These are phyloP conservation scores for Fagopyrum homotropicum DNA, from an alignment of 148 eudicot species.

Conservation along the genomic window DNA sequence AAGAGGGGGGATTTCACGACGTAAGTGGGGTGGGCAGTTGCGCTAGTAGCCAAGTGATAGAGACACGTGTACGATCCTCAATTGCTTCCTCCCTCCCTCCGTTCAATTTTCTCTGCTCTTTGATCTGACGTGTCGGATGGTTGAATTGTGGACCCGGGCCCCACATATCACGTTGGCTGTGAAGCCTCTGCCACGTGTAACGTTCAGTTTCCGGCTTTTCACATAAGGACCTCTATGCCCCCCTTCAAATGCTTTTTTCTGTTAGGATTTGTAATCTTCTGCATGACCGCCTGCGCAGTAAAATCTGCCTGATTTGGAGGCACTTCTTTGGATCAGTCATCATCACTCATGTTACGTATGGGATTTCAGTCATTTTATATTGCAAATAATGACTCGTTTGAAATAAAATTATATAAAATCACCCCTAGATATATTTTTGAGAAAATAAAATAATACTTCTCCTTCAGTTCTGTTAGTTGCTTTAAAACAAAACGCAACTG, in stretches of 20 bases:
- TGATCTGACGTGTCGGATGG: neutral
- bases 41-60: neutral
- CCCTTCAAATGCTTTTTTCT: neutral
- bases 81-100: neutral
- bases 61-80: neutral
- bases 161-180: neutral
- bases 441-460: too few relatives aligned
- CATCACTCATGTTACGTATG: too few relatives aligned
- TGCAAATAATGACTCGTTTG: too few relatives aligned
- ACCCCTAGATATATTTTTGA: too few relatives aligned
- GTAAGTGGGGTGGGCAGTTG: conserved; percentile 9
- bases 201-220: too few relatives aligned
- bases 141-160: neutral
- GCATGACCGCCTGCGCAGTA: neutral
- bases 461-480: too few relatives aligned
- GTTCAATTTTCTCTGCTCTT: neutral
- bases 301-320: too few relatives aligned
- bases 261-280: neutral
- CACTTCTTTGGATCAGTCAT: too few relatives aligned
- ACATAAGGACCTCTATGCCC: neutral
- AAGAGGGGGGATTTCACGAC: conserved; percentile 2
- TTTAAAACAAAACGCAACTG: too few relatives aligned
- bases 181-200: neutral
- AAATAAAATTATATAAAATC: too few relatives aligned
- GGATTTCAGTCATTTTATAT: too few relatives aligned